Evolutionary conservation across 371 early-diverging fungal genomes (phyloP).

Genomic region (Mucor lusitanicus): DNA sequence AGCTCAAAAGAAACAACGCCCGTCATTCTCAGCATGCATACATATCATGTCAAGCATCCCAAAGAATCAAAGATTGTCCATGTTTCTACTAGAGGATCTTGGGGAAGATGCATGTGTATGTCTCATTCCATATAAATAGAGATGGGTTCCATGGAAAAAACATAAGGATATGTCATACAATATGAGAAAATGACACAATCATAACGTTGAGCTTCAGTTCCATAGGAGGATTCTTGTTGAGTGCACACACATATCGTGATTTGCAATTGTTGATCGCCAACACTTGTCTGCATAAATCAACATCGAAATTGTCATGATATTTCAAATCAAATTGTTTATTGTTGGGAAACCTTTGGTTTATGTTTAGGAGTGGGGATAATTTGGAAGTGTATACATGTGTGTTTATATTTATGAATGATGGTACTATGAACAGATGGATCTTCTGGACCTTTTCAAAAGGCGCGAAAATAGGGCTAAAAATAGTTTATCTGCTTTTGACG

Average conservation of each 20-base stretch:
- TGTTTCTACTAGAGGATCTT: too few relatives aligned
- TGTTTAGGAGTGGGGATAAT: neutral
- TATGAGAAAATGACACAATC: neutral
- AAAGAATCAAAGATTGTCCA: too few relatives aligned
- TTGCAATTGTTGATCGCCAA: neutral
- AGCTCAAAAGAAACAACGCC: too few relatives aligned
- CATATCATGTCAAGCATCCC: too few relatives aligned
- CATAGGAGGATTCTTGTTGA: neutral
- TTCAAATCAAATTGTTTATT: neutral
- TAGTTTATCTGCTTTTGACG: slow-evolving; percentile 2
- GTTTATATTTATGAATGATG: neutral
- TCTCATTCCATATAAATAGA: neutral
- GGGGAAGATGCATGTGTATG: neutral
- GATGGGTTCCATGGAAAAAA: neutral
- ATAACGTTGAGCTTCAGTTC: neutral
- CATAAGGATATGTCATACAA: neutral
- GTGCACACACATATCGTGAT: too few relatives aligned
- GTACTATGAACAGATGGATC: neutral
- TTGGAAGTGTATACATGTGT: neutral
- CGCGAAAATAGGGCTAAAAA: neutral
- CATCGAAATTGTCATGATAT: neutral
- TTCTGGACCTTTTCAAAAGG: neutral
- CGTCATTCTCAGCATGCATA: too few relatives aligned
- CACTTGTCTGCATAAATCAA: neutral
- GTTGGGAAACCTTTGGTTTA: neutral